Percentiles rank a stretch among this genome's conserved stretches.
Evolutionary conservation across 345 rosid species (phyloP).

Genomic region (Isatis tinctoria): DNA sequence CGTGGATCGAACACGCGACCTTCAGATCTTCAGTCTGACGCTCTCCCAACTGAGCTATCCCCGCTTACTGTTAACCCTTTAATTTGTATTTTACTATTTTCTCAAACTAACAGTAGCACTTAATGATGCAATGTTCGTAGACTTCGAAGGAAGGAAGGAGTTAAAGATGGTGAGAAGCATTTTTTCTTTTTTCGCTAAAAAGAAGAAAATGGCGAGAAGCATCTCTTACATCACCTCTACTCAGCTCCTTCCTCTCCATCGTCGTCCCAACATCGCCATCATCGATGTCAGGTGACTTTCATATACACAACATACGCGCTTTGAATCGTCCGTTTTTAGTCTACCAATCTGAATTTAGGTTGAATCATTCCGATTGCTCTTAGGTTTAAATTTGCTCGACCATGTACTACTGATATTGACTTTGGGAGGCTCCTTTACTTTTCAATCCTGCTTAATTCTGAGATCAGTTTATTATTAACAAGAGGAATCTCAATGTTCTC

Average conservation of each 20-base stretch:
- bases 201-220: conserved; percentile 55
- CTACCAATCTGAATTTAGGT: not conserved
- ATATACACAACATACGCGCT: not conserved
- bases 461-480: not conserved
- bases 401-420: not conserved
- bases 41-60: conserved; percentile 86
- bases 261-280: conserved; percentile 70
- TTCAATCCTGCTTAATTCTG: not conserved
- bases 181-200: conserved; percentile 1
- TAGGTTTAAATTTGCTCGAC: not conserved
- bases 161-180: conserved; percentile 12
- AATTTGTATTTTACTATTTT: not conserved
- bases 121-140: not conserved
- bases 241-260: conserved; percentile 66
- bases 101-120: too few species aligned
- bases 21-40: conserved; percentile 99
- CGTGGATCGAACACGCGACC: conserved; percentile 98
- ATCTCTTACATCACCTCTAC: conserved; percentile 74
- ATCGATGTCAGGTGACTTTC: conserved; percentile 72
- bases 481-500: not conserved
- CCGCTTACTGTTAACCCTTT: conserved; percentile 34
- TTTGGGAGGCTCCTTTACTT: not conserved
- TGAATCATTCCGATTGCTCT: not conserved
- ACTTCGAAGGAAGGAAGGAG: not conserved
- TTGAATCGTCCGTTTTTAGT: not conserved